Percentiles rank a stretch among this genome's conserved stretches.
Evolutionary conservation across 768 basidiomycete species (phyloP).

Genomic region (Myochromella boudieri): DNA sequence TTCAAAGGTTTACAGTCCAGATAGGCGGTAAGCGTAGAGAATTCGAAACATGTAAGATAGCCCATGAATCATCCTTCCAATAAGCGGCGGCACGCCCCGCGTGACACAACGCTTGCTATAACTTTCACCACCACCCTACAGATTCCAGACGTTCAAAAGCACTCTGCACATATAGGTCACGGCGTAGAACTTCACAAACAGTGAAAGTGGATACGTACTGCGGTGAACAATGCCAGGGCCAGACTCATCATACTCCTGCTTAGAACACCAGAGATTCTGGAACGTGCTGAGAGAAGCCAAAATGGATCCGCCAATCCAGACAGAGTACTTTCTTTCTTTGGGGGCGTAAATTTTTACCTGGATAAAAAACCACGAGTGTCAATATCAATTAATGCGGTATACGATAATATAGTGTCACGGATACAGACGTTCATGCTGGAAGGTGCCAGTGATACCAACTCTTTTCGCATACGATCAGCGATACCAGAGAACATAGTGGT

Average conservation of each 20-base stretch:
- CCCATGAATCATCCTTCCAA: too few species aligned
- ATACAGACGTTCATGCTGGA: constrained; percentile 75
- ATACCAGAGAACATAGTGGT: constrained; percentile 96
- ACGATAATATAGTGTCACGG: background rate
- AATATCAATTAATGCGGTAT: constrained; percentile 8
- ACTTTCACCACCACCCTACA: too few species aligned
- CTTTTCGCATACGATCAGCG: constrained; percentile 93
- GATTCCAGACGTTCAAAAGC: constrained; percentile 28
- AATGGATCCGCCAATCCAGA: constrained; percentile 89
- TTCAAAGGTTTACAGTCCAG: too few species aligned
- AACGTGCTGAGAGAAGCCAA: constrained; percentile 88
- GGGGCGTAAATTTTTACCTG: constrained; percentile 89
- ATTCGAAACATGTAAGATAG: too few species aligned
- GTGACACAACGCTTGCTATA: too few species aligned
- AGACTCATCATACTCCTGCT: constrained; percentile 87
- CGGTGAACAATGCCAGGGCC: constrained; percentile 78
- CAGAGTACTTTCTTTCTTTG: constrained; percentile 90
- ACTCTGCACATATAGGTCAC: constrained; percentile 19
- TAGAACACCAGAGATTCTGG: constrained; percentile 93
- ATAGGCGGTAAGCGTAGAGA: too few species aligned
- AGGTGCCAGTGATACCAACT: constrained; percentile 78
- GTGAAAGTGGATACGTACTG: too few species aligned
- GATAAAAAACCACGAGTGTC: background rate
- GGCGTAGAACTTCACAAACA: too few species aligned
- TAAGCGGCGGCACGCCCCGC: too few species aligned